phyloP scores from a whole-genome alignment of 345 rosid genomes.

The Moricandia moricandioides region DNA sequence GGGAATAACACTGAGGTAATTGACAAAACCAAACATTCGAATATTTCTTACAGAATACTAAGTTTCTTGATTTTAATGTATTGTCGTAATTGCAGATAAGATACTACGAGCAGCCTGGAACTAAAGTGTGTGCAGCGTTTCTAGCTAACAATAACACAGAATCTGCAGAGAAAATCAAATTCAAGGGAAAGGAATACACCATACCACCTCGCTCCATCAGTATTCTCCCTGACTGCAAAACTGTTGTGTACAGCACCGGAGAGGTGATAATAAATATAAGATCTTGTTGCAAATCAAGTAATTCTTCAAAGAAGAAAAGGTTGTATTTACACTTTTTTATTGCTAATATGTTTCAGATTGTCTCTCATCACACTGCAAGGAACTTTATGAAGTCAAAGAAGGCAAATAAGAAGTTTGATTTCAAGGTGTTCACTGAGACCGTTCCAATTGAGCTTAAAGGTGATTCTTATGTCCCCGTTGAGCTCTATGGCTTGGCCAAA shows the following conservation, averaged over 20 bases:
- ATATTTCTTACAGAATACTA: neutral
- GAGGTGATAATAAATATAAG: constrained; percentile 6
- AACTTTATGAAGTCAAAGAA: constrained; percentile 44
- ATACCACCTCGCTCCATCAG: constrained; percentile 75
- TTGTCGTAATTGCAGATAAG: constrained; percentile 46
- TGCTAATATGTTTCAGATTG: constrained; percentile 42
- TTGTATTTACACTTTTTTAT: neutral
- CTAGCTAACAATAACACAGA: constrained; percentile 66
- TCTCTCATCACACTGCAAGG: constrained; percentile 76
- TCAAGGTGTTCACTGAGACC: constrained; percentile 52
- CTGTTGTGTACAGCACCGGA: constrained; percentile 59
- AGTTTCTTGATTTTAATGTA: neutral
- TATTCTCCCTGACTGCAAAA: constrained; percentile 88
- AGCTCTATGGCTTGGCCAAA: constrained; percentile 62
- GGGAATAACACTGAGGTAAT: constrained; percentile 53
- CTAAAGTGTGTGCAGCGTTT: constrained; percentile 70
- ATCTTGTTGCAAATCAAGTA: neutral
- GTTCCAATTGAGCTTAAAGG: constrained; percentile 40
- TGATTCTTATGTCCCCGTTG: constrained; percentile 39
- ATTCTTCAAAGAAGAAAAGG: neutral
- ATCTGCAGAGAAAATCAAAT: constrained; percentile 36
- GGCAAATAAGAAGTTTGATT: constrained; percentile 53
- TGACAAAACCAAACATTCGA: constrained; percentile 38
- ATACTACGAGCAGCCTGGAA: constrained; percentile 51
- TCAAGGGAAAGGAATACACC: constrained; percentile 50